Base-by-base conservation (phyloP, 345 rosid genomes). In the Lenwebbia sp. region DNA sequence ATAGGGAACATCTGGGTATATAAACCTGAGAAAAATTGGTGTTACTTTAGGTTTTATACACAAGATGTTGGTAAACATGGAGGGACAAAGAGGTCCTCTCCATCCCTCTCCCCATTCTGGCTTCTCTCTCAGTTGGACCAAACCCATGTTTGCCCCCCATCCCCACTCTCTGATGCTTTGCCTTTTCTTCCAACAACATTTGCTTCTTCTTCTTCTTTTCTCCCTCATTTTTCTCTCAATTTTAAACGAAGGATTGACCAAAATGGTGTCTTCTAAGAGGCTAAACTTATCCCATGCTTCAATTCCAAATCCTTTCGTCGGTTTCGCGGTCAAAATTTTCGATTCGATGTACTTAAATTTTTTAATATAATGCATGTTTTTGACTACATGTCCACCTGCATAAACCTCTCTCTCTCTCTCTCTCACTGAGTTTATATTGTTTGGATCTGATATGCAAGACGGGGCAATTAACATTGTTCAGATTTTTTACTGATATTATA, bases 61-160 rank as follows among this genome's bases (percentile, higher is more conserved):
- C 78, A 50, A 50, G 4, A 40, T 33, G 21, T 62, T 56, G n/a
- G 47, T 83, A 55, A 55, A 12, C 41, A 40, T 28, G 41, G 53
- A 54, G 53, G 84, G 84, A 83, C 54, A 54, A 52, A 19, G 44
- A 5, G 13, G 12, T 54, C 56, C 56, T 37, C 57, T 3, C 47
- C 58, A 17, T 83, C 30, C 56, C 62, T 57, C 52, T 37, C 85
- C 85, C 56, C 74, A 83, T 83, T 83, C 19, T 83, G 26, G 78
- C 23, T 70, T 70, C 47, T 37, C 47, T 70, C 47, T 78, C 87
- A 11, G 75, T 78, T 54, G 84, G 83, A 85, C 84, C 87, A 54
- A 85, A 54, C 87, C 87, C 84, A 81, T 19, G 84, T 28, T n/a
- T 85, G 84, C 81, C 50, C 30, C 87, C 84, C 11, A 53, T 21